Percentiles rank a stretch among this genome's conserved stretches.
These are phyloP conservation scores for Vitis rotundifolia DNA, from an alignment of 164 flowering plant species.

Conservation along the genomic window DNA sequence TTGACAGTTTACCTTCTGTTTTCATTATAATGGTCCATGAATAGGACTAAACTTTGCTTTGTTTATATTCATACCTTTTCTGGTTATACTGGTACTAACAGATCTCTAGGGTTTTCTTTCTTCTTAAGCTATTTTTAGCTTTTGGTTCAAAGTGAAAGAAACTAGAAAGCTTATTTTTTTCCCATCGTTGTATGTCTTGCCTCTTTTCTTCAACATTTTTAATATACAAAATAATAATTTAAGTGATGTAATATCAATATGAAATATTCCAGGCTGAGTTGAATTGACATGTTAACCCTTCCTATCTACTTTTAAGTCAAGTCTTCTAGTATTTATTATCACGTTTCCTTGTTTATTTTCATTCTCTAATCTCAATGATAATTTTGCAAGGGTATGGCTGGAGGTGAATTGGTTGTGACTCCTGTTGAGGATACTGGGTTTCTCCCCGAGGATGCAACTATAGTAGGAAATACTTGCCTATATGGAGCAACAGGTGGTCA, in stretches of 20 bases:
- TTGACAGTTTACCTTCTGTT: too few relatives aligned
- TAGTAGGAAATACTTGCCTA: slow-evolving; percentile 95
- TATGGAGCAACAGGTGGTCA: slow-evolving; percentile 99
- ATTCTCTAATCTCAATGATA: background rate
- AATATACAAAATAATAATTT: background rate
- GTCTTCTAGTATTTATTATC: background rate
- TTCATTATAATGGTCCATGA: too few relatives aligned
- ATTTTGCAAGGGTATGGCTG: slow-evolving; percentile 84
- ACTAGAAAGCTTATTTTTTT: too few relatives aligned
- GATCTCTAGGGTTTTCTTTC: too few relatives aligned
- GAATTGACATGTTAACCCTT: background rate
- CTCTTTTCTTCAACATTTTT: too few relatives aligned
- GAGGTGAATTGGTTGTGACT: slow-evolving; percentile 87
- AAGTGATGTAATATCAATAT: background rate
- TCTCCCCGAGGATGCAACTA: slow-evolving; percentile 89
- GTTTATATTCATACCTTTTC: too few relatives aligned
- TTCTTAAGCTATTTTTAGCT: too few relatives aligned
- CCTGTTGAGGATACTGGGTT: slow-evolving; percentile 84
- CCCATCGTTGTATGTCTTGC: too few relatives aligned
- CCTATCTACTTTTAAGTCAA: background rate
- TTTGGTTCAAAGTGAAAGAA: too few relatives aligned
- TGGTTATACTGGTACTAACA: too few relatives aligned
- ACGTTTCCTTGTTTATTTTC: background rate
- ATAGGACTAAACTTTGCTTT: too few relatives aligned
- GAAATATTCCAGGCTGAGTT: background rate